These are phyloP conservation scores for Agaricus blazei DNA, from an alignment of 768 basidiomycete genomes.

Conservation along the genomic window DNA sequence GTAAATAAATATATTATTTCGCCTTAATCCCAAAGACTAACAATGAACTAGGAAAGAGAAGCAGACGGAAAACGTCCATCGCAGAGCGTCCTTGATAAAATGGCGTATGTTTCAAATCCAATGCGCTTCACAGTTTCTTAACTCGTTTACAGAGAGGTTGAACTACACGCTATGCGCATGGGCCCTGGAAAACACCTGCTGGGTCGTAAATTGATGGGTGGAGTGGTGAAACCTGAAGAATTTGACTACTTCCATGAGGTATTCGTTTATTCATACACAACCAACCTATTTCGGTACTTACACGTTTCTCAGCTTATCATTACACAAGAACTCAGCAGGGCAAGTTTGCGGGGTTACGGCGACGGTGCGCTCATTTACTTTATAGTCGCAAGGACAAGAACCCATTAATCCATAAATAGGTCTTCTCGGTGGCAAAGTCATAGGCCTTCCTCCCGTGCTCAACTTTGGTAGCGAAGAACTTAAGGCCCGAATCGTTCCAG, in stretches of 20 bases:
- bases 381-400: neutral
- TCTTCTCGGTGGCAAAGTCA: slow-evolving; percentile 73
- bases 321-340: slow-evolving; percentile 76
- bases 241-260: slow-evolving; percentile 91
- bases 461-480: slow-evolving; percentile 76
- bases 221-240: slow-evolving; percentile 77
- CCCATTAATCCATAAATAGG: slow-evolving; percentile 28
- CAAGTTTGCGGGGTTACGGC: slow-evolving; percentile 73
- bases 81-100: slow-evolving; percentile 72
- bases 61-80: slow-evolving; percentile 84
- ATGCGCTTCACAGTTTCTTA: slow-evolving; percentile 36
- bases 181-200: slow-evolving; percentile 92
- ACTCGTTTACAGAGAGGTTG: slow-evolving; percentile 40
- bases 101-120: slow-evolving; percentile 69
- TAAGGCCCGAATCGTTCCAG: slow-evolving; percentile 54
- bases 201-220: slow-evolving; percentile 77
- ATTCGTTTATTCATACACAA: neutral
- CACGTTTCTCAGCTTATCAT: slow-evolving; percentile 55
- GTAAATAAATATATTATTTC: slow-evolving; percentile 10
- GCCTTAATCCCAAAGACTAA: neutral
- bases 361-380: slow-evolving; percentile 46
- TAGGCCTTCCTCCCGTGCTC: slow-evolving; percentile 84
- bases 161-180: slow-evolving; percentile 88
- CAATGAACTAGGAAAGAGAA: slow-evolving; percentile 43
- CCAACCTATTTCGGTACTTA: neutral